These are phyloP conservation scores for Exophiala alcalophila DNA, from an alignment of 2,329 filamentous ascomycete genomes.

Conservation along the genomic window DNA sequence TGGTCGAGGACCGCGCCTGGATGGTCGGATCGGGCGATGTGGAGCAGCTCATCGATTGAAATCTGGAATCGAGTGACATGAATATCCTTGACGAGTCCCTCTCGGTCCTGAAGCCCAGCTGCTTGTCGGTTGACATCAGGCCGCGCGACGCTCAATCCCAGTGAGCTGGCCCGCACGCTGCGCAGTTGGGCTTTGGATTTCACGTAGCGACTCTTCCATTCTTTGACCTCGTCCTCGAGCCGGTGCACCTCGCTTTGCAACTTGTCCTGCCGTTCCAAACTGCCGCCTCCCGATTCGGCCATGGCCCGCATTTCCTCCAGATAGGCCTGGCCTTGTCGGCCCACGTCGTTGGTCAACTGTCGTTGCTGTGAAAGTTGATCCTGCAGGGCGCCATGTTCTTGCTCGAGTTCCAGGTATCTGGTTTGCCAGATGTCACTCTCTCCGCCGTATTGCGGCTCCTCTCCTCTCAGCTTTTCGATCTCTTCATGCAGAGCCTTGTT, in stretches of 20 bases:
- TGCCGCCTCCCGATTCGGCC: constrained; percentile 73
- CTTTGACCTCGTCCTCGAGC: constrained; percentile 77
- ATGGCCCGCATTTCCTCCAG: constrained; percentile 84
- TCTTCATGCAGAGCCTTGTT: constrained; percentile 78
- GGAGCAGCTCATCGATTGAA: constrained; percentile 84
- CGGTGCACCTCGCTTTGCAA: constrained; percentile 71
- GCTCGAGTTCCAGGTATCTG: constrained; percentile 57
- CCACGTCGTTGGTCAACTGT: constrained; percentile 80
- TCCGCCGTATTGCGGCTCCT: constrained; percentile 21
- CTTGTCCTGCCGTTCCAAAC: constrained; percentile 77
- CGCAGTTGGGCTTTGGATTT: constrained; percentile 83
- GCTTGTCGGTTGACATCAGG: constrained; percentile 50
- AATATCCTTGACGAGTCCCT: constrained; percentile 82
- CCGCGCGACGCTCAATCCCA: constrained; percentile 59
- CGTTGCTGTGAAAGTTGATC: constrained; percentile 69
- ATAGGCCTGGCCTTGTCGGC: constrained; percentile 76
- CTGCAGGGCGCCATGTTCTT: constrained; percentile 65
- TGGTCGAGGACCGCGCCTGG: constrained; percentile 73
- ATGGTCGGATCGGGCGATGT: constrained; percentile 69
- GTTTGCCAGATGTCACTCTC: constrained; percentile 47
- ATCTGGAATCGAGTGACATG: constrained; percentile 95
- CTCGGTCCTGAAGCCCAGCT: constrained; percentile 66
- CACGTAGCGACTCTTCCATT: constrained; percentile 89
- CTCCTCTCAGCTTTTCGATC: constrained; percentile 52
- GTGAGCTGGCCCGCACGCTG: constrained; percentile 74